These are phyloP conservation scores for Arthrobotrys sphaeroides DNA, from an alignment of 2,329 filamentous ascomycete genomes.

Conservation along the genomic window DNA sequence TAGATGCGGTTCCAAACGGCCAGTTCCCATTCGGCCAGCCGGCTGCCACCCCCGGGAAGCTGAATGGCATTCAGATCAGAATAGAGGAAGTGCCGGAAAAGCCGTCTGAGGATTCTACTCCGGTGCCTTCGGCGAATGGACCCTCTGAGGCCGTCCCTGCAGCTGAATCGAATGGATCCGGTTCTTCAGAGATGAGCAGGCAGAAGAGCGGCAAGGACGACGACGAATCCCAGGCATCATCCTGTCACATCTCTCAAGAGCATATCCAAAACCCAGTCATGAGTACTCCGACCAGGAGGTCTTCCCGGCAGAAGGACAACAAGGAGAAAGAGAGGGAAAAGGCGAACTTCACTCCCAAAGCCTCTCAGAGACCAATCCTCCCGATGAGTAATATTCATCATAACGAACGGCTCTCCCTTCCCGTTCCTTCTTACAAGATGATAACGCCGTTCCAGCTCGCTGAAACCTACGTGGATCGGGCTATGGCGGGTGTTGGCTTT, in stretches of 20 bases:
- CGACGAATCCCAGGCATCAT: slow-evolving; percentile 37
- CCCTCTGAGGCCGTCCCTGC: slow-evolving; percentile 9
- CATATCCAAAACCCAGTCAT: slow-evolving; percentile 28
- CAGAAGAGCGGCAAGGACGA: slow-evolving; percentile 49
- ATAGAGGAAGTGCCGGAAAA: slow-evolving; percentile 59
- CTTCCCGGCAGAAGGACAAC: slow-evolving; percentile 50
- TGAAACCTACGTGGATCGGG: slow-evolving; percentile 91
- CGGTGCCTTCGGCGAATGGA: slow-evolving; percentile 33
- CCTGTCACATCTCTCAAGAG: slow-evolving; percentile 26
- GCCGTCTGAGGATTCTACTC: slow-evolving; percentile 62
- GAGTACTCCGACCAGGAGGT: slow-evolving; percentile 49
- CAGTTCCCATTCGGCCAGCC: slow-evolving; percentile 30
- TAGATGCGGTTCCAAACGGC: slow-evolving; percentile 71
- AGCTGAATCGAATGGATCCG: slow-evolving; percentile 33
- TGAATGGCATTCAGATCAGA: slow-evolving; percentile 65
- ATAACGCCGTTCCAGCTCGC: slow-evolving; percentile 82
- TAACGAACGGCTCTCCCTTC: slow-evolving; percentile 80
- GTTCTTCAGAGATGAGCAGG: slow-evolving; percentile 31
- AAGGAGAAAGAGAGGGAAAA: slow-evolving; percentile 47
- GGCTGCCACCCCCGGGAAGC: slow-evolving; percentile 19
- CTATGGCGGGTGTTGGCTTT: slow-evolving; percentile 95
- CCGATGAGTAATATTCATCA: slow-evolving; percentile 81
- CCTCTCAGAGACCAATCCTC: slow-evolving; percentile 62
- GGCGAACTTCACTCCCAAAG: slow-evolving; percentile 22
- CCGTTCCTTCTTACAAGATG: slow-evolving; percentile 77